Evolutionary conservation across 345 rosid genomes (phyloP).

Genomic region (Punica granatum): DNA sequence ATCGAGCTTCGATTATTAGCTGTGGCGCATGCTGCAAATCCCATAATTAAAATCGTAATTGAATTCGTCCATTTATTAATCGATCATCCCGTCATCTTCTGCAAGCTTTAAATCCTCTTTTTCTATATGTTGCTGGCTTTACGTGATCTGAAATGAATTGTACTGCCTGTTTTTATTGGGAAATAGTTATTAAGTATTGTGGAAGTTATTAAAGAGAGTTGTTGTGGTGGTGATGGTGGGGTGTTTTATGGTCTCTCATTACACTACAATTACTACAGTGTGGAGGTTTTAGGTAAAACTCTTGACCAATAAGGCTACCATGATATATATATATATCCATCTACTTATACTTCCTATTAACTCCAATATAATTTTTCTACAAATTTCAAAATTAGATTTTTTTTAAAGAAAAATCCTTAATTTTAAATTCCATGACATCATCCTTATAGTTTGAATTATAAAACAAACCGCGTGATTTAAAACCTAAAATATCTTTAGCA

Average conservation of each 20-base stretch:
- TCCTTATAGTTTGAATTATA: too few species aligned
- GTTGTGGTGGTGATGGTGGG: constrained; percentile 14
- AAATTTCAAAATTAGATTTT: too few species aligned
- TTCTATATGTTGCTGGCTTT: background rate
- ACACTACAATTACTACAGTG: constrained; percentile 9
- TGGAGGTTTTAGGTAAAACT: constrained; percentile 13
- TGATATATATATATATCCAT: too few species aligned
- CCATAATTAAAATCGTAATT: background rate
- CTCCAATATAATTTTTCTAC: too few species aligned
- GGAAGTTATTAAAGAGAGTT: constrained; percentile 9
- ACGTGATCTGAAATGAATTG: background rate
- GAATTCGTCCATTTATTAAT: background rate
- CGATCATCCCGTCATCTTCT: background rate
- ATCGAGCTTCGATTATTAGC: background rate
- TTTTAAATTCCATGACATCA: background rate
- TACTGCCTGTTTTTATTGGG: background rate
- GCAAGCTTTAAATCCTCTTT: background rate
- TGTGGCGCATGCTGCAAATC: background rate
- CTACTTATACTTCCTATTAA: background rate
- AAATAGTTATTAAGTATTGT: background rate
- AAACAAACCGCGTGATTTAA: too few species aligned
- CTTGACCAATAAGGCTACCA: background rate
- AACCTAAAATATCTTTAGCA: too few species aligned
- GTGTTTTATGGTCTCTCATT: constrained; percentile 14
- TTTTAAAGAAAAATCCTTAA: background rate